Conservation (phyloP, 2,329 filamentous ascomycete genomes). For the Aspergillus costaricaensis region DNA sequence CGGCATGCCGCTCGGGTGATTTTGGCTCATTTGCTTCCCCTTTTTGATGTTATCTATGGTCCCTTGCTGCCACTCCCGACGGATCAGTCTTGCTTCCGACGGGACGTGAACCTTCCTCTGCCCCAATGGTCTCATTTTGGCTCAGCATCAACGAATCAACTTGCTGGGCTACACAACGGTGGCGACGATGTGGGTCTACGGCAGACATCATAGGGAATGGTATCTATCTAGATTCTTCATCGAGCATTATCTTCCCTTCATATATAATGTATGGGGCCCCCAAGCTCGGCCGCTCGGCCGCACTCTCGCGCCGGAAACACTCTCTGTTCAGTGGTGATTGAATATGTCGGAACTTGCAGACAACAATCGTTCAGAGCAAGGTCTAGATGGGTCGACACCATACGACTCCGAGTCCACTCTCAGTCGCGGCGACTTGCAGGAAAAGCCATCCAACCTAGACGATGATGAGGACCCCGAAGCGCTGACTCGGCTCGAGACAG, state of each 20-base stretch:
- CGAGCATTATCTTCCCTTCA: background rate
- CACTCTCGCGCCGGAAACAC: background rate
- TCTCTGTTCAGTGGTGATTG: background rate
- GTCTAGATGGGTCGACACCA: background rate
- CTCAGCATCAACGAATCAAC: background rate
- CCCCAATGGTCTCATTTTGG: background rate
- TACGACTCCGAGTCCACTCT: background rate
- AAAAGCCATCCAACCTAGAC: background rate
- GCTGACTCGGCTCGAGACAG: slow-evolving; percentile 17
- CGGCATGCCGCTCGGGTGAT: background rate
- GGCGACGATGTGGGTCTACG: background rate
- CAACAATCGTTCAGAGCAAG: background rate
- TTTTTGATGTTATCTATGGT: background rate
- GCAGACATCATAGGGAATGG: background rate
- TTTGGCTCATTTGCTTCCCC: background rate
- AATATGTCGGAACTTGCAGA: background rate
- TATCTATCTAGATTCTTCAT: background rate
- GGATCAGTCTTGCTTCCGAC: background rate
- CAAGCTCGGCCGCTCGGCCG: background rate
- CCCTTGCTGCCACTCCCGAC: background rate
- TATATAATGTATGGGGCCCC: background rate
- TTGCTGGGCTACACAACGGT: background rate
- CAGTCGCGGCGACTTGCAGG: background rate
- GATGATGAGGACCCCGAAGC: slow-evolving; percentile 16
- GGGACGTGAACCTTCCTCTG: background rate